Conservation (phyloP, 192 early-diverging fungal species). For the Coemansia sp. region DNA sequence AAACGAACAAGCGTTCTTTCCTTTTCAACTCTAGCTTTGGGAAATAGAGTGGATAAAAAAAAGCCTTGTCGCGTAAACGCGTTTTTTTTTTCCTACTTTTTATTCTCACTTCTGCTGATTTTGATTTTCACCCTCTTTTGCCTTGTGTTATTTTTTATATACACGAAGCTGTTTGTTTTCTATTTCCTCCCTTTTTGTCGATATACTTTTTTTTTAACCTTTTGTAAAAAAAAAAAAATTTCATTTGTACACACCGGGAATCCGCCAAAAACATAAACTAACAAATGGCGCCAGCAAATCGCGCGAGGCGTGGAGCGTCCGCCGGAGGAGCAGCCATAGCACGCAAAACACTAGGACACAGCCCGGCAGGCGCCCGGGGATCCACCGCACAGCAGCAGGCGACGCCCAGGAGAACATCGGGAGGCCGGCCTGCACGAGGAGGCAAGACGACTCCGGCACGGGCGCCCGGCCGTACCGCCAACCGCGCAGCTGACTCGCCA, state of each 20-base stretch:
- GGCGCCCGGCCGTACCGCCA: neutral
- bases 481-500: conserved; percentile 9
- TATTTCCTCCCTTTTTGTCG: neutral
- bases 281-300: conserved; percentile 11
- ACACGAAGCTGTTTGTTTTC: conserved; percentile 7
- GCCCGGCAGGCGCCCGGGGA: neutral
- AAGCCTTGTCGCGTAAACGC: conserved; percentile 13
- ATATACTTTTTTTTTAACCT: conserved; percentile 2
- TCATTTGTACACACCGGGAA: neutral
- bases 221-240: neutral
- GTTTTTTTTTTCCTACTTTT: neutral
- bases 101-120: neutral
- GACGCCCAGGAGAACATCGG: conserved; percentile 8
- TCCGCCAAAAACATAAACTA: neutral
- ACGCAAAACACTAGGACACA: conserved; percentile 30
- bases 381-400: neutral
- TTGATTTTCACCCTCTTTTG: conserved; percentile 1
- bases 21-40: neutral
- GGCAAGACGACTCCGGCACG: conserved; percentile 29
- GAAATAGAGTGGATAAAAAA: neutral
- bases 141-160: neutral
- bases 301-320: conserved; percentile 33
- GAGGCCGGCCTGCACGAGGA: conserved; percentile 14
- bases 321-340: conserved; percentile 18
- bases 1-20: neutral